Conservation (phyloP, 2,329 filamentous ascomycete species). For the Magnaporthiopsis incrustans region DNA sequence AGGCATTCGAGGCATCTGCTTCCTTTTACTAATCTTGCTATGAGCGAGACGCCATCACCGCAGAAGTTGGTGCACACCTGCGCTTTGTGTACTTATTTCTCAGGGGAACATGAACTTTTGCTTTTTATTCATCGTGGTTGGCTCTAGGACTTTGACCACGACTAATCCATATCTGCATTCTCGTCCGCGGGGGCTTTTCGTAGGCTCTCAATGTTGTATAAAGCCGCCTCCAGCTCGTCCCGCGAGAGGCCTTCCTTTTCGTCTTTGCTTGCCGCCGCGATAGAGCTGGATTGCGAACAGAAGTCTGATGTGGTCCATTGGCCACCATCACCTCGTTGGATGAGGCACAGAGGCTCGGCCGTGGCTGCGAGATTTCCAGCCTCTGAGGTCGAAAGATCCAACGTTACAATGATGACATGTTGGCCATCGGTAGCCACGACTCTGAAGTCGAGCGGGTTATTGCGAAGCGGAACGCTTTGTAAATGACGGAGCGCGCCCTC, state of each 20-base stretch:
- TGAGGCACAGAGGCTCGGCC: neutral
- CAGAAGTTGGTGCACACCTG: neutral
- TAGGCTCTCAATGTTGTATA: slow-evolving; percentile 39
- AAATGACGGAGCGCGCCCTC: slow-evolving; percentile 41
- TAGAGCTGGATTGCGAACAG: neutral
- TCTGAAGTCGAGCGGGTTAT: slow-evolving; percentile 55
- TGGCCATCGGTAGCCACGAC: slow-evolving; percentile 20
- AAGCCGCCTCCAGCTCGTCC: slow-evolving; percentile 31
- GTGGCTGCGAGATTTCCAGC: slow-evolving; percentile 13
- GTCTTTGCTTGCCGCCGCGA: neutral
- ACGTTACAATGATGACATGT: slow-evolving; percentile 29
- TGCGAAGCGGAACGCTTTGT: slow-evolving; percentile 46
- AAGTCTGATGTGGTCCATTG: neutral
- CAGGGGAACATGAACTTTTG: neutral
- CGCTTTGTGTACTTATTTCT: slow-evolving; percentile 2
- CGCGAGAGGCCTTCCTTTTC: slow-evolving; percentile 26
- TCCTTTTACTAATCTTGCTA: slow-evolving; percentile 5
- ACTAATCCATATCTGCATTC: slow-evolving; percentile 9
- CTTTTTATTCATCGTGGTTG: neutral
- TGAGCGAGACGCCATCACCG: neutral
- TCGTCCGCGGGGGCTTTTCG: slow-evolving; percentile 34
- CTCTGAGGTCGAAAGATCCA: neutral
- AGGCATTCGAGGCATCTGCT: slow-evolving; percentile 10
- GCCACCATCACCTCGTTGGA: neutral
- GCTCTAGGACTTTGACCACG: neutral